Percentiles rank a stretch among this genome's conserved stretches.
phyloP scores from a whole-genome alignment of 345 rosid genomes.

The Jatropha curcas region DNA sequence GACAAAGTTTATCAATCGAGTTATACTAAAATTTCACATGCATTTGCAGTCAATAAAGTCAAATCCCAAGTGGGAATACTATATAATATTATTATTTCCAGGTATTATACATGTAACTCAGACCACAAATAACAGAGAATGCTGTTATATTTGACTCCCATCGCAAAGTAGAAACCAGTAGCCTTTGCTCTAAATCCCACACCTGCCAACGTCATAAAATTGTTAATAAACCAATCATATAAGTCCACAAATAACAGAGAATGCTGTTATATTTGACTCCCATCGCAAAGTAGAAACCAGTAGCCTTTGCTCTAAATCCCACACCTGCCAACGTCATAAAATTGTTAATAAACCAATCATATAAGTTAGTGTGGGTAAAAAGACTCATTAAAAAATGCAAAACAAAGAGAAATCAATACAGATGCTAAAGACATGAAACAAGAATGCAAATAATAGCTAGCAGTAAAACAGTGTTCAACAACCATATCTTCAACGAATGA shows the following conservation, averaged over 20 bases:
- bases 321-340: constrained; percentile 23
- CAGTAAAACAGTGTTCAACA: not conserved
- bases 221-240: not conserved
- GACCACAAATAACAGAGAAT: constrained; percentile 28
- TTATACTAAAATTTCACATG: not conserved
- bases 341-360: not conserved
- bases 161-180: constrained; percentile 18
- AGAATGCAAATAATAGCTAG: not conserved
- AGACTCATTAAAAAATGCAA: not conserved
- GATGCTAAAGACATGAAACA: not conserved
- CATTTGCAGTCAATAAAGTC: not conserved
- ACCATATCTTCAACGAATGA: not conserved
- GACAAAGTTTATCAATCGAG: not conserved
- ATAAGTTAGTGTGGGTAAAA: not conserved
- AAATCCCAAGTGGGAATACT: not conserved
- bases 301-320: constrained; percentile 31
- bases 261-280: constrained; percentile 33
- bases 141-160: constrained; percentile 35
- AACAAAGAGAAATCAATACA: not conserved
- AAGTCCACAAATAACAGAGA: too few relatives aligned
- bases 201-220: constrained; percentile 21
- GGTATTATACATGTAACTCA: constrained; percentile 26
- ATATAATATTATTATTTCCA: not conserved
- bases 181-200: constrained; percentile 33
- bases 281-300: constrained; percentile 24